Evolutionary conservation across 129 eudicot genomes (phyloP), one percentile per base, ranked within the genome.

Genomic region (Tagetes erecta): DNA sequence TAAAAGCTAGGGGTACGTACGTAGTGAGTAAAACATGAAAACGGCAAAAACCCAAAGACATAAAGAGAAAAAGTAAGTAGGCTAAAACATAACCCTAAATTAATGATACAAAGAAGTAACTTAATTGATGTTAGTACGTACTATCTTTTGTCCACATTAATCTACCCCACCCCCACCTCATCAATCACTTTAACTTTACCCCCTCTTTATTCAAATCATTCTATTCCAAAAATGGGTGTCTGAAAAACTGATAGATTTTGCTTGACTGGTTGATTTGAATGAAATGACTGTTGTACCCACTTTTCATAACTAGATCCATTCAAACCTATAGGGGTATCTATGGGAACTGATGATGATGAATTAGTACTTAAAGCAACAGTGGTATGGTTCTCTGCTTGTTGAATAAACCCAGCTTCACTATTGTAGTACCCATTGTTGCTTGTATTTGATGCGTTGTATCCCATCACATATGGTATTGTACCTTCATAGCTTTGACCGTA

Each of bases 211-310:
- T 33, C 63, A 65, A 58, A 75, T 91, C 90, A 91, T 85, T 91
- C 97, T 81, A 91, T 86, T 67, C 97, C 96, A 75, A 83, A 91
- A 51, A 91, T 91, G 35, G 96, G 88, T 44, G 92, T 83, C 83
- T 86, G 96, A 60, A 83, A 79, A 56, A 79, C 85, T 46, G 97
- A 81, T 47, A 83, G 77, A 78, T 77, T 86, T 12, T 83, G 71
- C 71, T 87, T 88, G 68, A 75, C 86, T 68, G 83, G 65, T 73
- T 86, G 90, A 60, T 80, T 81, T 53, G 92, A 73, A 70, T 86
- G 78, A 70, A 68, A 73, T 45, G 85, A 63, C 69, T 83, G 85
- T 70, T 83, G 80, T 51, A 81, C 66, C 96, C 92, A 88, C 60
- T 77, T 84, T 1, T 83, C 85, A 67, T 68, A 72, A 77, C 68